Conservation (phyloP, 2,329 filamentous ascomycete genomes). For the Fusarium cicatricum region DNA sequence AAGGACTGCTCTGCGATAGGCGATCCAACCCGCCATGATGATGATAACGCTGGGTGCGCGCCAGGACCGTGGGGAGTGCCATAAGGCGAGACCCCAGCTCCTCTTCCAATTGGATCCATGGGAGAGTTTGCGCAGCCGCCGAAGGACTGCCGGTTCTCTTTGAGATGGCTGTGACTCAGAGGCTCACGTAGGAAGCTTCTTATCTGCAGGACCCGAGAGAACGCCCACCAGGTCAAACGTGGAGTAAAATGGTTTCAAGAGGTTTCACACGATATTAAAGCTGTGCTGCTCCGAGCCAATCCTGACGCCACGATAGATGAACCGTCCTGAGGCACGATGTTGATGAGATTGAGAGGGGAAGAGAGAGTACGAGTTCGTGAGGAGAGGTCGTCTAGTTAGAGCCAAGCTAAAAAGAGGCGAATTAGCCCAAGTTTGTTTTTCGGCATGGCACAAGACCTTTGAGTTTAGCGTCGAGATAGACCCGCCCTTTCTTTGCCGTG, state of each 20-base stretch:
- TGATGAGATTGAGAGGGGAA: background rate
- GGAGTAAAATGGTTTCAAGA: constrained; percentile 13
- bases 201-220: constrained; percentile 19
- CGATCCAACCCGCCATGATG: constrained; percentile 67
- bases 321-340: constrained; percentile 2
- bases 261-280: constrained; percentile 19
- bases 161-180: constrained; percentile 15
- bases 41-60: constrained; percentile 42
- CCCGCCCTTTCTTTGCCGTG: constrained; percentile 20
- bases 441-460: constrained; percentile 29
- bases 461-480: constrained; percentile 10
- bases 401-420: constrained; percentile 31
- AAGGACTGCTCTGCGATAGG: constrained; percentile 72
- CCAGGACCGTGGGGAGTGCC: constrained; percentile 33
- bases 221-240: constrained; percentile 17
- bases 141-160: constrained; percentile 4
- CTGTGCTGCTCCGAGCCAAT: constrained; percentile 7
- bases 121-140: constrained; percentile 3
- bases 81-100: constrained; percentile 32
- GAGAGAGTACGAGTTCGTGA: background rate
- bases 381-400: background rate
- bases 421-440: constrained; percentile 20
- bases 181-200: constrained; percentile 13
- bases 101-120: constrained; percentile 33
- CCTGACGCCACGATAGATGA: background rate